Percentiles rank a stretch among this genome's conserved stretches.
Evolutionary conservation across 2,329 filamentous ascomycete genomes (phyloP).

Genomic region (Hymenoscyphus albidus): DNA sequence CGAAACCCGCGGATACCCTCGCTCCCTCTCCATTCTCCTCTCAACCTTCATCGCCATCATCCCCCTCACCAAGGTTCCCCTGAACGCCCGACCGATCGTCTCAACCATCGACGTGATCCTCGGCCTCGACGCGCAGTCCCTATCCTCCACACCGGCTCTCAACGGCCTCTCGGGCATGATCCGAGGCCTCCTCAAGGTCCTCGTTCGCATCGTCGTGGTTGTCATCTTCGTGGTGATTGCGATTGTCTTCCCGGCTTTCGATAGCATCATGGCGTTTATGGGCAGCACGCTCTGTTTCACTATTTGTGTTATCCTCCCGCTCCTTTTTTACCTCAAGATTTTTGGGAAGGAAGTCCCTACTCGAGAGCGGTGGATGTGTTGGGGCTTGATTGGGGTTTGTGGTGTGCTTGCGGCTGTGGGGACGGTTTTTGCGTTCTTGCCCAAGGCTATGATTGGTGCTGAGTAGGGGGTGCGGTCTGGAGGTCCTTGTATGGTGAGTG

Average conservation of each 20-base stretch:
- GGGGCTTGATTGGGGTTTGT: constrained; percentile 65
- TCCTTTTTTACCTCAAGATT: constrained; percentile 86
- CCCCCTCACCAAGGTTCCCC: constrained; percentile 89
- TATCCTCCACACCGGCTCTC: constrained; percentile 45
- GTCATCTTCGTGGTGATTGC: constrained; percentile 73
- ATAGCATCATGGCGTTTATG: constrained; percentile 71
- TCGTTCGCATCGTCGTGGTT: constrained; percentile 63
- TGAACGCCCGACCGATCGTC: constrained; percentile 85
- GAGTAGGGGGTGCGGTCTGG: constrained; percentile 29
- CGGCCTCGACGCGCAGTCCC: constrained; percentile 50
- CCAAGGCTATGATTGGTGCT: constrained; percentile 66
- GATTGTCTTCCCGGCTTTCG: constrained; percentile 64
- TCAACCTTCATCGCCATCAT: constrained; percentile 88
- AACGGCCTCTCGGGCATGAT: constrained; percentile 54
- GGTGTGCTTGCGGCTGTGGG: constrained; percentile 68
- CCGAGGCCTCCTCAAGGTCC: constrained; percentile 54
- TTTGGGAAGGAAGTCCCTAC: constrained; percentile 68
- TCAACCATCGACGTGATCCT: constrained; percentile 77
- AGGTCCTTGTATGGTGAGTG: not conserved
- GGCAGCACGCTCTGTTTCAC: constrained; percentile 88
- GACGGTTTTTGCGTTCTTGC: constrained; percentile 84
- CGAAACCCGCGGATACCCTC: constrained; percentile 68
- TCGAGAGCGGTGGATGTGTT: constrained; percentile 63
- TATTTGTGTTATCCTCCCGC: constrained; percentile 86
- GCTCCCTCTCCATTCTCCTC: constrained; percentile 69